phyloP scores from a whole-genome alignment of 768 basidiomycete genomes.

The Amanita polypyramis region DNA sequence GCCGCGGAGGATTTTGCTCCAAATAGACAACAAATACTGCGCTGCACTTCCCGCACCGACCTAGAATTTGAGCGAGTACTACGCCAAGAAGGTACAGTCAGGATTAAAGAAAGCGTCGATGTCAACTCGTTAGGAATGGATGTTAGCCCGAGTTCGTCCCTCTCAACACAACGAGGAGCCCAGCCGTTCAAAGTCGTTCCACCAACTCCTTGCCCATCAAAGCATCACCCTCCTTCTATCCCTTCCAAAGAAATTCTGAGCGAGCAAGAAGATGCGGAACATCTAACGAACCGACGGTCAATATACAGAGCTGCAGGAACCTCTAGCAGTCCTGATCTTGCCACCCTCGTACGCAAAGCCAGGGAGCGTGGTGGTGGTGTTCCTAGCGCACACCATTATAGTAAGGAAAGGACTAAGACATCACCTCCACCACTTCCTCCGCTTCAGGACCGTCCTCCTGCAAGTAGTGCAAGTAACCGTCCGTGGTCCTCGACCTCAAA shows the following conservation, averaged over 20 bases:
- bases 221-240: conserved; percentile 32
- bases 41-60: conserved; percentile 63
- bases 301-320: conserved; percentile 86
- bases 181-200: conserved; percentile 55
- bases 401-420: conserved; percentile 24
- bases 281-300: conserved; percentile 68
- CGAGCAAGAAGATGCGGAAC: conserved; percentile 60
- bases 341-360: conserved; percentile 76
- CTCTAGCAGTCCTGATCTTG: conserved; percentile 85
- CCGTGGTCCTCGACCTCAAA: conserved; percentile 32
- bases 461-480: conserved; percentile 5
- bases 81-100: conserved; percentile 52
- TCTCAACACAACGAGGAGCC: conserved; percentile 37
- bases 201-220: conserved; percentile 43
- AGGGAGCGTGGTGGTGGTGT: conserved; percentile 52
- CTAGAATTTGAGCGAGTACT: conserved; percentile 77
- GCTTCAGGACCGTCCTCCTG: conserved; percentile 18
- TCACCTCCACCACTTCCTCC: conserved; percentile 34
- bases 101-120: conserved; percentile 63
- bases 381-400: conserved; percentile 17
- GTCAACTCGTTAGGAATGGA: conserved; percentile 54
- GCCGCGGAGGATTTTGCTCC: conserved; percentile 40
- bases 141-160: conserved; percentile 28
- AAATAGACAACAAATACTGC: conserved; percentile 25
- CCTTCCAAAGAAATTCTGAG: conserved; percentile 50